Percentiles rank a stretch among this genome's conserved stretches.
Evolutionary conservation across 768 basidiomycete genomes (phyloP).

Genomic region (Agrocybe praecox): DNA sequence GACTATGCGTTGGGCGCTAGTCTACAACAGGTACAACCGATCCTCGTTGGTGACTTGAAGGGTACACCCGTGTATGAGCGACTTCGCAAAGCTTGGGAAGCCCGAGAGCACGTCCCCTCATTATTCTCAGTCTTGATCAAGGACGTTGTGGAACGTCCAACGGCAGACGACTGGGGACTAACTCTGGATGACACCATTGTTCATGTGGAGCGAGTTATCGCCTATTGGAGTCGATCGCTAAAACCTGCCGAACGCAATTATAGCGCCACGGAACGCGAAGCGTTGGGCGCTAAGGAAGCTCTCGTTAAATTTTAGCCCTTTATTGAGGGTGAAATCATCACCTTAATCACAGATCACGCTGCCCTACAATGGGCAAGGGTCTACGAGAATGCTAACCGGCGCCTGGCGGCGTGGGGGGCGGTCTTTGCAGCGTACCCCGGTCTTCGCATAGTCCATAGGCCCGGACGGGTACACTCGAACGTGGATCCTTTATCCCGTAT

Average conservation of each 20-base stretch:
- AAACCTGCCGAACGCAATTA: too few relatives aligned
- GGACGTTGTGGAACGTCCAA: constrained; percentile 19
- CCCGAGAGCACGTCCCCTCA: constrained; percentile 20
- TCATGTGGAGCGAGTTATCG: constrained; percentile 21
- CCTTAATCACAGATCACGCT: constrained; percentile 31
- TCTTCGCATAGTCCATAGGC: constrained; percentile 37
- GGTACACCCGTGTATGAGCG: constrained; percentile 28
- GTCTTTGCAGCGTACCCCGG: constrained; percentile 36
- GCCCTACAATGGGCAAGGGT: constrained; percentile 38
- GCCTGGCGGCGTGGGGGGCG: constrained; percentile 35
- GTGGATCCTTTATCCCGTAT: constrained; percentile 36
- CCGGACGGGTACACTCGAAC: constrained; percentile 41
- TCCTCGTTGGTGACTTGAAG: constrained; percentile 24
- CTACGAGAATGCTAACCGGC: constrained; percentile 37
- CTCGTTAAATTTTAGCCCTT: constrained; percentile 37
- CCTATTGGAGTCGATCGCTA: constrained; percentile 23
- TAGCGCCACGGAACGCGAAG: too few relatives aligned
- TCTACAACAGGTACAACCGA: constrained; percentile 35
- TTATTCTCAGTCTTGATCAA: constrained; percentile 20
- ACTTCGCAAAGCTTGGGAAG: constrained; percentile 21
- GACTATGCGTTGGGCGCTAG: constrained; percentile 29
- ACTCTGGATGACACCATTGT: constrained; percentile 32
- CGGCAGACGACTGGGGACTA: constrained; percentile 18
- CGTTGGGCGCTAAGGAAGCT: too few relatives aligned
- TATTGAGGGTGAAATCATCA: constrained; percentile 34